Percentiles rank a stretch among this genome's conserved stretches.
phyloP scores from a whole-genome alignment of 2,329 filamentous ascomycete genomes.

The Fusarium dlaminii region DNA sequence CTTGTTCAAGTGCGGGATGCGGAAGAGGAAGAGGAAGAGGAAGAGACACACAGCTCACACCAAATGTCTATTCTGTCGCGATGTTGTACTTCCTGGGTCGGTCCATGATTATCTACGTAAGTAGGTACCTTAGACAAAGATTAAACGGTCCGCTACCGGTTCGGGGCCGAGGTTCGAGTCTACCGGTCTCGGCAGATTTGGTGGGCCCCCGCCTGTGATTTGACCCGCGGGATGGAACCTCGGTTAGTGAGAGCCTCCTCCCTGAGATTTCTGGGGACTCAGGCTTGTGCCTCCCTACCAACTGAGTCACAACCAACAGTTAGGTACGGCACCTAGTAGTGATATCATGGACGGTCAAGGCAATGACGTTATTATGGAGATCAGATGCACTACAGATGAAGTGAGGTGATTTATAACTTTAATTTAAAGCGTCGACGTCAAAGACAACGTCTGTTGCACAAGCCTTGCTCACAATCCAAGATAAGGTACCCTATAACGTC shows the following conservation, averaged over 20 bases:
- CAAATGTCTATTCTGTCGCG: slow-evolving; percentile 12
- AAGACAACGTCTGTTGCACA: not conserved
- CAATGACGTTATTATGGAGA: not conserved
- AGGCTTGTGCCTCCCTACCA: not conserved
- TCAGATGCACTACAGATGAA: not conserved
- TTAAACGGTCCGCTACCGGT: slow-evolving; percentile 34
- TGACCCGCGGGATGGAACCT: slow-evolving; percentile 35
- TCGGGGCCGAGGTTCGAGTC: slow-evolving; percentile 38
- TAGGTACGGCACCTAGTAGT: not conserved
- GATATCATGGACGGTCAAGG: not conserved
- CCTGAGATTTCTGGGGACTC: not conserved
- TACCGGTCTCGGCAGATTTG: slow-evolving; percentile 43
- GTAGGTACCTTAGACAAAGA: slow-evolving; percentile 6
- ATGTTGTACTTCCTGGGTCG: slow-evolving; percentile 14
- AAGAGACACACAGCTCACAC: slow-evolving; percentile 8
- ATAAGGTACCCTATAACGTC: not conserved
- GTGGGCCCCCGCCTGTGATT: slow-evolving; percentile 36
- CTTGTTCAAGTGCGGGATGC: not conserved
- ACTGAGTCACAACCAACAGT: not conserved
- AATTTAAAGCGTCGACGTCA: not conserved
- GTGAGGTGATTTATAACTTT: not conserved
- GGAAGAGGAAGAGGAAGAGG: not conserved
- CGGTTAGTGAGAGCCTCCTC: slow-evolving; percentile 35
- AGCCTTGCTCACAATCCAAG: not conserved
- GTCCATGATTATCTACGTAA: slow-evolving; percentile 24